Base-by-base conservation (phyloP, 1,284 basidiomycete genomes). In the Trichosporon sp. region DNA sequence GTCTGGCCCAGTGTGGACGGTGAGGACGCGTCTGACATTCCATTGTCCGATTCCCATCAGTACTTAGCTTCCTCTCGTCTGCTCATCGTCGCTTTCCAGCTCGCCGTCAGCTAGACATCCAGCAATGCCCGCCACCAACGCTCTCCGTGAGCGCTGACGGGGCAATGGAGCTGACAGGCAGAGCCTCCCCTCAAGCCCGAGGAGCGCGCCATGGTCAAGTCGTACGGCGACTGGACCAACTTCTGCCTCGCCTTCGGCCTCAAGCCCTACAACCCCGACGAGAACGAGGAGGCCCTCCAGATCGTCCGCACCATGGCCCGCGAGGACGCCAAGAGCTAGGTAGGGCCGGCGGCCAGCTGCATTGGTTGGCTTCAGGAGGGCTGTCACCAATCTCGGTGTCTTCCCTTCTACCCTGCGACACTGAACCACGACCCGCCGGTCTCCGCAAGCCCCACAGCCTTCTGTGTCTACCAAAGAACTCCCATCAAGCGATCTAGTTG, bases 191-290 rank as follows among this genome's bases (percentile, higher is more conserved):
- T 60, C 56, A 31, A 8, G 27, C 56, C 56, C 18, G 56, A 32
- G 34, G 68, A 70, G 64, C 62, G 64, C 27, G 68, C 63, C 21
- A 66, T 74, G n/a, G 66, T 74, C 58, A 70, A 73, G 62, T 44
- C 58, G 3, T 72, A 67, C 56, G 74, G 74, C 21, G 72, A 68
- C 29, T 75, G 73, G 73, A 75, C 74, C 13, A 63, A 32, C 32
- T 75, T 75, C 56, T 71, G 69, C 60, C 58, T 53, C n/a, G 38
- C 72, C 11, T 72, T 67, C 47, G 73, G 70, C 13, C 70, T 74
- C 66, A 73, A 74, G 64, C 73, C 74, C 0, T 67, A 15, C 62
- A 68, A 74, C 42, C 2, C 65, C 12, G 73, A 73, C 44, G 71
- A 74, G 44, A 73, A 70, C 31, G 66, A 70, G 27, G 71, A 72